phyloP scores from a whole-genome alignment of 495 filamentous ascomycete genomes.

The Chaetomidium leptoderma region DNA sequence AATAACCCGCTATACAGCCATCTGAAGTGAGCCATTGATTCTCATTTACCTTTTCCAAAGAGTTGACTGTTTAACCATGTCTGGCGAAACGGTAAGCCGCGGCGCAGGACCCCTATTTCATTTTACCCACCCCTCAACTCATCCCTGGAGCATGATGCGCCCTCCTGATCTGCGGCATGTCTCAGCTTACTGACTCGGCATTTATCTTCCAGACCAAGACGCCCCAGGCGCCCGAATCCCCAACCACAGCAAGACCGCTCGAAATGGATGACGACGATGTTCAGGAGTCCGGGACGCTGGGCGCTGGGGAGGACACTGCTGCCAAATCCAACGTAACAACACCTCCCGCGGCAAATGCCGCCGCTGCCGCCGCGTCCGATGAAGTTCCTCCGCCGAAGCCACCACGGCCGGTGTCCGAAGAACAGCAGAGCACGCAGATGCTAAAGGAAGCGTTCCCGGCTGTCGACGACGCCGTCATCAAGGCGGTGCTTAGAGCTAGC shows the following conservation, averaged over 20 bases:
- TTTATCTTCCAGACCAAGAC: constrained; percentile 36
- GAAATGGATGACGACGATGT: constrained; percentile 84
- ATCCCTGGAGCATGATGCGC: background rate
- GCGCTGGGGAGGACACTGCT: constrained; percentile 35
- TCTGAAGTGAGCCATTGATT: too few species aligned
- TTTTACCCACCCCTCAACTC: background rate
- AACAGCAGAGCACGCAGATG: constrained; percentile 79
- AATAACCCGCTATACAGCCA: background rate
- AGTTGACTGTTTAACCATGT: background rate
- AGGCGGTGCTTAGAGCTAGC: constrained; percentile 82
- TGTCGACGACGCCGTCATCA: constrained; percentile 77
- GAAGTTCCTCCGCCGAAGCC: constrained; percentile 75
- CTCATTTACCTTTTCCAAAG: background rate
- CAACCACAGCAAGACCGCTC: constrained; percentile 74
- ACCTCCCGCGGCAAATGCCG: constrained; percentile 33
- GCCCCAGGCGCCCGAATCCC: constrained; percentile 61
- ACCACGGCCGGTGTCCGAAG: constrained; percentile 75
- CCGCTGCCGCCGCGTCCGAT: constrained; percentile 38
- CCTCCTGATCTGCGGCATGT: constrained; percentile 12
- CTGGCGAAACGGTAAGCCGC: constrained; percentile 10
- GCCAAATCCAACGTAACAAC: constrained; percentile 38
- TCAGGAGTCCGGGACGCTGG: constrained; percentile 55
- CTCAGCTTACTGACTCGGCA: constrained; percentile 6
- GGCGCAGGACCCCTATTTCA: too few species aligned
- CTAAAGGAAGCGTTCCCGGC: constrained; percentile 90